Evolutionary conservation across 1,284 basidiomycete genomes (phyloP), one percentile per base, ranked within the genome.

Genomic region (Fomitopsis schrenkii): DNA sequence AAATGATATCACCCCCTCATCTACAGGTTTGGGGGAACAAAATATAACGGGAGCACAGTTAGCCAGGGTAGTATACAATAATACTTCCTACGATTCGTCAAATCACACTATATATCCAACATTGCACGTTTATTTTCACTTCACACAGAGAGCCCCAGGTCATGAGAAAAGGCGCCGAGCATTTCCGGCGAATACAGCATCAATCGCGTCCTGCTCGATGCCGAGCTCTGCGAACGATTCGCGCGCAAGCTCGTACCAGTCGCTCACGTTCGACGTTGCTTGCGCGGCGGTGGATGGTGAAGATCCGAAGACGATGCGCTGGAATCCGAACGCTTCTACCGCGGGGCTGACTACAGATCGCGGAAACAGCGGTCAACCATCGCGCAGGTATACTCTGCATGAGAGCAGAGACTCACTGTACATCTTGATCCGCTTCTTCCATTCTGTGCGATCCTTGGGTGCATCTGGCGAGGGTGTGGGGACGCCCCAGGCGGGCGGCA

Each of bases 401-500:
- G 52, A 59, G 30, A 12, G 54, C 41, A 35, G 50, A 52, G 36
- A 89, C 93, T 76, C 72, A 95, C 93, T 78, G 76, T 93, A 96
- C 85, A 95, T 92, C 80, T 93, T 94, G 72, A 95, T 83, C 55
- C 92, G 82, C 56, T 88, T 80, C 74, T 90, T 92, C 87, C 84
- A 91, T 74, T 92, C 93, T 72, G 80, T 85, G 71, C 79, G 80
- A 66, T 85, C 81, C 69, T 83, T 82, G 46, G 74, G 74, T 41
- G 83, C 84, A 30, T 74, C 68, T n/a, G 72, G 68, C 42, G 68
- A 63, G 12, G 83, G 80, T 19, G 81, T 75, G n/a, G 87, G 87
- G 14, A 84, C 86, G 66, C 86, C 84, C 84, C 91, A 91, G 1
- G 83, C 75, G 0, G 94, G 94, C 1, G 94, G 94, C 3, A 90